A percentile compares a stretch with the other conserved stretches of the same genome.
Conservation (phyloP, 345 rosid genomes). For the Carallia pectinifolia region DNA sequence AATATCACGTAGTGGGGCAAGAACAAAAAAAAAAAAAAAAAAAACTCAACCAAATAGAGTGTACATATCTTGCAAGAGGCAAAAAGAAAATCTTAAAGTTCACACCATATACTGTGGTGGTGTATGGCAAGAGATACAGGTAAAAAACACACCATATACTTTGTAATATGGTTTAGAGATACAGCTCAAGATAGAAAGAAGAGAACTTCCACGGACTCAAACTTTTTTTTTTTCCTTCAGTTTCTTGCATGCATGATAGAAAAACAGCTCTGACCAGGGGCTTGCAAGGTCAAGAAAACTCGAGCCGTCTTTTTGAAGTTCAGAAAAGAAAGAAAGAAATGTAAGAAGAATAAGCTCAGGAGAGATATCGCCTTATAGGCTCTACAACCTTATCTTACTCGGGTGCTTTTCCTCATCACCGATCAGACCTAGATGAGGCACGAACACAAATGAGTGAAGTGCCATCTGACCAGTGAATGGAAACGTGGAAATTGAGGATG, state of each 20-base stretch:
- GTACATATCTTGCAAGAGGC: too few species aligned
- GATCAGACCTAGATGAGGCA: not conserved
- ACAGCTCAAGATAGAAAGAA: conserved; percentile 2
- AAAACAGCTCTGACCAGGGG: not conserved
- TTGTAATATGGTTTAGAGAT: too few species aligned
- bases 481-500: too few species aligned
- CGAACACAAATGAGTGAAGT: not conserved
- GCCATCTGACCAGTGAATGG: conserved; percentile 6
- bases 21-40: not conserved
- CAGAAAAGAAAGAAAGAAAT: not conserved
- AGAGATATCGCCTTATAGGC: conserved; percentile 47
- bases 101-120: too few species aligned
- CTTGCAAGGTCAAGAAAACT: conserved; percentile 89
- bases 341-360: conserved; percentile 61
- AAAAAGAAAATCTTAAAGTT: too few species aligned
- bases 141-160: too few species aligned
- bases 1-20: not conserved
- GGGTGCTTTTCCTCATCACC: not conserved
- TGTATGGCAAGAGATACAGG: too few species aligned
- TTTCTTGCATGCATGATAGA: not conserved
- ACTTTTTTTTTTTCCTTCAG: not conserved
- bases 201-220: conserved; percentile 4
- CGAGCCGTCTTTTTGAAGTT: conserved; percentile 18
- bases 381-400: conserved; percentile 14
- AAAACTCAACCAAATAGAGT: not conserved